Percentiles rank a stretch among this genome's conserved stretches.
These are phyloP conservation scores for Codiaeum variegatum DNA, from an alignment of 441 rosid species.

Conservation along the genomic window DNA sequence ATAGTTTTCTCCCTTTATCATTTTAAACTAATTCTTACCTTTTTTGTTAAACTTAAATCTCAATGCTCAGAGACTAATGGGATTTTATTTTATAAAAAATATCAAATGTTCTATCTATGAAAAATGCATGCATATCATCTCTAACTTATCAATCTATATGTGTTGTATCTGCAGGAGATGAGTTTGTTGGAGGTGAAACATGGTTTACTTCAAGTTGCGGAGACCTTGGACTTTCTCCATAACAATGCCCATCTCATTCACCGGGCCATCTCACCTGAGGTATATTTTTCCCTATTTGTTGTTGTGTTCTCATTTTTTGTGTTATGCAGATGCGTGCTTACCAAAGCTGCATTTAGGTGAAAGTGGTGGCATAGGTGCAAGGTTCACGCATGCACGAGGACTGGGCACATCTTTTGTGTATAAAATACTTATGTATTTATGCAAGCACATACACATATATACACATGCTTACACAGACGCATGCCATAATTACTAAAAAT, in stretches of 20 bases:
- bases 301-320: neutral
- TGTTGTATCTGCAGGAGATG: slow-evolving; percentile 59
- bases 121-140: neutral
- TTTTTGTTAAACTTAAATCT: neutral
- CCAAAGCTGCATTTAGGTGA: neutral
- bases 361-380: neutral
- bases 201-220: slow-evolving; percentile 86
- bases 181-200: slow-evolving; percentile 95
- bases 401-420: neutral
- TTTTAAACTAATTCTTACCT: neutral
- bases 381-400: neutral
- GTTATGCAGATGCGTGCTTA: neutral
- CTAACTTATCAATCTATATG: neutral
- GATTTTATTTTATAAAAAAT: neutral
- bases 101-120: neutral
- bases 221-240: slow-evolving; percentile 92
- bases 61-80: neutral
- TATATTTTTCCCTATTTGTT: slow-evolving; percentile 20
- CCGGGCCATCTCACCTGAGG: slow-evolving; percentile 90
- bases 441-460: neutral
- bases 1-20: neutral
- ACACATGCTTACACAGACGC: no score
- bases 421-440: neutral
- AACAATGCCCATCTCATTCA: slow-evolving; percentile 84
- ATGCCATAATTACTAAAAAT: neutral